phyloP scores from a whole-genome alignment of 768 basidiomycete species.

The Amanita exitialis region DNA sequence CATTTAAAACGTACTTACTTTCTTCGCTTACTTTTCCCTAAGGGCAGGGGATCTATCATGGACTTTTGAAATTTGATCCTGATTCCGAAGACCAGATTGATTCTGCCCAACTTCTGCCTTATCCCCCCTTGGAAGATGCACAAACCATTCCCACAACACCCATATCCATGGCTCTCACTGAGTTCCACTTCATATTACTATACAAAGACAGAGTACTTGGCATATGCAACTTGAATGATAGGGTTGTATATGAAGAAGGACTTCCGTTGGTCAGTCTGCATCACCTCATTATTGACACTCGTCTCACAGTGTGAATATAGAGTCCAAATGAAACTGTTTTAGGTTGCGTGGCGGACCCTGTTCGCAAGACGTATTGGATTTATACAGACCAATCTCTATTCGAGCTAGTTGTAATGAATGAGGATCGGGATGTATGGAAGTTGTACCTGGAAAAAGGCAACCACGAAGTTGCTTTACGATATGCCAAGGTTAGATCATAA shows the following conservation, averaged over 20 bases:
- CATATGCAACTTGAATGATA: constrained; percentile 73
- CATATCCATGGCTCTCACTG: constrained; percentile 72
- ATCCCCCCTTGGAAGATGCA: constrained; percentile 36
- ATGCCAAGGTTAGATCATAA: constrained; percentile 57
- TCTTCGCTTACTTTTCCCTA: constrained; percentile 2
- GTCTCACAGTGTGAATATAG: constrained; percentile 27
- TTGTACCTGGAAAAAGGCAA: constrained; percentile 73
- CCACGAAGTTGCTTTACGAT: constrained; percentile 69
- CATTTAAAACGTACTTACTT: neutral
- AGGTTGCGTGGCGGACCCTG: constrained; percentile 75
- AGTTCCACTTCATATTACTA: constrained; percentile 86
- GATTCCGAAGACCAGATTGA: constrained; percentile 70
- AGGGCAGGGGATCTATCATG: constrained; percentile 89
- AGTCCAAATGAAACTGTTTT: constrained; percentile 64
- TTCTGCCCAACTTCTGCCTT: constrained; percentile 69
- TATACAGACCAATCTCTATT: constrained; percentile 85
- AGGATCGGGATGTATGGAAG: constrained; percentile 92
- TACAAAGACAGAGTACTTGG: constrained; percentile 72
- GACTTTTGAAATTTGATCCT: constrained; percentile 59
- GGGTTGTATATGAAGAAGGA: constrained; percentile 73
- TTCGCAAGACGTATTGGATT: constrained; percentile 89
- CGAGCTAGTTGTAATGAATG: constrained; percentile 77
- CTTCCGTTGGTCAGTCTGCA: constrained; percentile 58
- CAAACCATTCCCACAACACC: constrained; percentile 39
- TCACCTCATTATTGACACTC: neutral